Conservation (phyloP, 441 rosid species). For the Manihot esculenta region DNA sequence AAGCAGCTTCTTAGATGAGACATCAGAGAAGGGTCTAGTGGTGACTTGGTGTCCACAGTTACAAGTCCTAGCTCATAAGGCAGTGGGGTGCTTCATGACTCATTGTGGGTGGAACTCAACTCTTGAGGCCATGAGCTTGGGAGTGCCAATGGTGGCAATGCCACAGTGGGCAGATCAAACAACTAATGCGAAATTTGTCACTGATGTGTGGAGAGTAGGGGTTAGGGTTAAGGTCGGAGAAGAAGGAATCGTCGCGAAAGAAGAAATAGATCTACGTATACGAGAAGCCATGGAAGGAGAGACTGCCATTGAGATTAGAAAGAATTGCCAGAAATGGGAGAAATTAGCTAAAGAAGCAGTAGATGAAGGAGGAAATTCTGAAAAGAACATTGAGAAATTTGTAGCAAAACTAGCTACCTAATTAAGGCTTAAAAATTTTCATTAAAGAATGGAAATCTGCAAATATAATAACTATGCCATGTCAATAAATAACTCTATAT, state of each 20-base stretch:
- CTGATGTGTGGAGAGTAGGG: slow-evolving; percentile 56
- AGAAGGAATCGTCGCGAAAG: slow-evolving; percentile 30
- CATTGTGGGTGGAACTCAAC: slow-evolving; percentile 75
- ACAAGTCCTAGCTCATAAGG: slow-evolving; percentile 46
- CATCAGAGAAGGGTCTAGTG: slow-evolving; percentile 37
- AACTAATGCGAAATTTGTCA: slow-evolving; percentile 45
- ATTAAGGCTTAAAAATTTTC: no score
- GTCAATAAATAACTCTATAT: no score
- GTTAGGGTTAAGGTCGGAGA: slow-evolving; percentile 32
- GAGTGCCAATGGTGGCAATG: slow-evolving; percentile 61
- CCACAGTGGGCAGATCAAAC: slow-evolving; percentile 58
- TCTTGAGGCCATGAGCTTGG: slow-evolving; percentile 46
- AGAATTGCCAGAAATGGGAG: slow-evolving; percentile 40
- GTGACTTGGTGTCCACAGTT: slow-evolving; percentile 53
- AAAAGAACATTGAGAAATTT: slow-evolving; percentile 42
- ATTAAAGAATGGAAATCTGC: no score
- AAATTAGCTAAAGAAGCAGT: slow-evolving; percentile 45
- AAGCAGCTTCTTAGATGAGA: slow-evolving; percentile 32
- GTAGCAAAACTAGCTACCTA: slow-evolving; percentile 28
- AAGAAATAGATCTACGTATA: slow-evolving; percentile 39
- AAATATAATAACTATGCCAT: no score
- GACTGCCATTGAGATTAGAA: slow-evolving; percentile 35
- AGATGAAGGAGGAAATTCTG: slow-evolving; percentile 54
- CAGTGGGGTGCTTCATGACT: slow-evolving; percentile 57
- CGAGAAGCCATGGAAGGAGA: slow-evolving; percentile 51